Base-by-base conservation (phyloP, 768 basidiomycete genomes). In the Tulasnella sp. region DNA sequence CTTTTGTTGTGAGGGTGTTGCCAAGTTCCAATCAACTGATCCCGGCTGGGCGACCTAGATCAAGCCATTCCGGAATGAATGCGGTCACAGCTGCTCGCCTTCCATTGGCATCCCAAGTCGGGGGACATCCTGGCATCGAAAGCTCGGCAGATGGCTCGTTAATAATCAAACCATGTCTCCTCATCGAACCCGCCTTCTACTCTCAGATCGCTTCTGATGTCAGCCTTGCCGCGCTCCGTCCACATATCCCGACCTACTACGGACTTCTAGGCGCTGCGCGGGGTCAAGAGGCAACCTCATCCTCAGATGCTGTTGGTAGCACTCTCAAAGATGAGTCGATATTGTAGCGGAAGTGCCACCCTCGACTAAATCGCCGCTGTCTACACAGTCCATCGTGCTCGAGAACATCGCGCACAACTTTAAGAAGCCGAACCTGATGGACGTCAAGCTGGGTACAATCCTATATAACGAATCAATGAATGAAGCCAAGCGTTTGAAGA, bases 401-500 rank as follows among this genome's bases (percentile, higher is more conserved):
- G 85, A 94, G 73, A 97, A 99, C 70, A 73, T 93, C 11, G 72
- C 86, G 2, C 71, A 84, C 64, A 68, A 76, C 1, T 97, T 93
- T 74, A 65, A 72, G 34, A 85, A 83, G 68, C 94, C 94, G 4
- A 91, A 88, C 65, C 79, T 96, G 60, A 75, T 97, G 27, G 95
- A 99, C 69, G 77, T 92, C 68, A 99, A 98, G 71, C 85, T 98
- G 15, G 96, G 96, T 1, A 94, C 86, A 0, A 75, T 86, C 1
- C 77, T 98, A 17, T 88, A 88, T 63, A 91, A 88, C 52, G 79
- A 84, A 21, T 68, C 69, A 10, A 72, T 74, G 3, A 70, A 78
- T 0, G 76, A 79, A 1, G 88, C 87, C 60, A 99, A 99, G 73
- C 77, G 79, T 61, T 77, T 73, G 42, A 81, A 87, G 24, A 93